phyloP scores from a whole-genome alignment of 495 filamentous ascomycete species.

The Platismatia glauca region DNA sequence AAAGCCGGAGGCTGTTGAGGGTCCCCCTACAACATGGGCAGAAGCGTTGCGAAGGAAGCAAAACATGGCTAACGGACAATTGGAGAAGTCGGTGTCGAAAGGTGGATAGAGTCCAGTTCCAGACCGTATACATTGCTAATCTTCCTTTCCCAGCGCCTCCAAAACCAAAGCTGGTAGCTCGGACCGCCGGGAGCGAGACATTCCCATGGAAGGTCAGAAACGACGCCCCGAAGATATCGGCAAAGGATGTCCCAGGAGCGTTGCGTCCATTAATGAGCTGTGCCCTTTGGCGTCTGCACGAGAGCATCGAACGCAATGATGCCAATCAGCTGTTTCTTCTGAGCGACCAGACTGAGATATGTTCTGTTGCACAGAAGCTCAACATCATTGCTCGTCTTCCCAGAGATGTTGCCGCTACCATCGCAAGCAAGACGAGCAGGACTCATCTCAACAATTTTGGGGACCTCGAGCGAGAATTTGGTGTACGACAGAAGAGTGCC shows the following conservation, averaged over 20 bases:
- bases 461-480: constrained; percentile 20
- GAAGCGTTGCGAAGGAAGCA: constrained; percentile 22
- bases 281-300: constrained; percentile 23
- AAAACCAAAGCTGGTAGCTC: constrained; percentile 23
- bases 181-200: constrained; percentile 9
- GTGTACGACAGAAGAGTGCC: constrained; percentile 1
- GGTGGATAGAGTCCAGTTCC: constrained; percentile 9
- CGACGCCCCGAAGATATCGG: constrained; percentile 21
- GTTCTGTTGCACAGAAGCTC: constrained; percentile 19
- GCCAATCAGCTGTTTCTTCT: constrained; percentile 18
- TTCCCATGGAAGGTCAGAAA: constrained; percentile 24
- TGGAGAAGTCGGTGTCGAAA: constrained; percentile 10
- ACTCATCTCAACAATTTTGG: constrained; percentile 10
- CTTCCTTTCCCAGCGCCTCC: constrained; percentile 12
- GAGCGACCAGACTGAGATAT: constrained; percentile 14
- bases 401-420: not conserved
- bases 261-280: constrained; percentile 21
- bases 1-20: constrained; percentile 11
- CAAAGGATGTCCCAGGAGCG: constrained; percentile 18
- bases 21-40: constrained; percentile 19
- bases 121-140: not conserved
- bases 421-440: not conserved
- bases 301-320: constrained; percentile 22
- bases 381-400: constrained; percentile 11
- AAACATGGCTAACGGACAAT: constrained; percentile 13